These are phyloP conservation scores for Fusarium coicis DNA, from an alignment of 2,329 filamentous ascomycete genomes.

Conservation along the genomic window DNA sequence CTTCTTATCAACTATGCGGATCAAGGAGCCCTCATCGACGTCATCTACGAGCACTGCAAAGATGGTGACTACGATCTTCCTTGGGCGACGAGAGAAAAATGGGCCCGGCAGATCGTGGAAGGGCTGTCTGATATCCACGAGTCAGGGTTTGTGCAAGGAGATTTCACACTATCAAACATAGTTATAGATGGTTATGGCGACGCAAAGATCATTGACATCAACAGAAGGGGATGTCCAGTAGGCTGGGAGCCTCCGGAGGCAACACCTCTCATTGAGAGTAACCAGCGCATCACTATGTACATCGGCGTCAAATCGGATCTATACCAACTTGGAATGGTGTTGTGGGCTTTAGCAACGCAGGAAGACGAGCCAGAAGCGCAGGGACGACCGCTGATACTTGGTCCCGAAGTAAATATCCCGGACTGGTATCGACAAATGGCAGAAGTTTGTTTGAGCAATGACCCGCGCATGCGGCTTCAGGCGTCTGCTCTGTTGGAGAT, in stretches of 20 bases:
- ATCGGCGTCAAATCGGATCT: slow-evolving; percentile 98
- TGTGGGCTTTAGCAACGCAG: slow-evolving; percentile 90
- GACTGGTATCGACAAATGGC: slow-evolving; percentile 82
- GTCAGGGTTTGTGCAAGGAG: slow-evolving; percentile 94
- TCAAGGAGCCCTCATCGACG: slow-evolving; percentile 87
- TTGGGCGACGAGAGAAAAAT: slow-evolving; percentile 82
- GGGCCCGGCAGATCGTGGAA: slow-evolving; percentile 90
- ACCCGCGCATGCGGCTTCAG: slow-evolving; percentile 77
- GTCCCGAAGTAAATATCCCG: slow-evolving; percentile 72
- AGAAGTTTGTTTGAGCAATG: slow-evolving; percentile 77
- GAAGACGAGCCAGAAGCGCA: slow-evolving; percentile 90
- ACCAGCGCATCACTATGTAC: slow-evolving; percentile 93
- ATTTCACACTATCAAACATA: slow-evolving; percentile 97
- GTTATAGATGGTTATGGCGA: slow-evolving; percentile 87
- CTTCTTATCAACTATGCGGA: slow-evolving; percentile 89
- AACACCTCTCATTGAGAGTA: slow-evolving; percentile 83
- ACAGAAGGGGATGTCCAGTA: slow-evolving; percentile 93
- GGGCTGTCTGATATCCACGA: slow-evolving; percentile 95
- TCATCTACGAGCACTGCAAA: slow-evolving; percentile 82
- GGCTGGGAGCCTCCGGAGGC: slow-evolving; percentile 98
- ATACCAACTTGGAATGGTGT: slow-evolving; percentile 95
- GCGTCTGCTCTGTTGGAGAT: slow-evolving; percentile 76
- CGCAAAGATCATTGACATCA: slow-evolving; percentile 98
- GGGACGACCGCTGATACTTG: slow-evolving; percentile 73
- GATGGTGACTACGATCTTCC: slow-evolving; percentile 64